A percentile compares a stretch with the other conserved stretches of the same genome.
Conservation (phyloP, 1,284 basidiomycete species). For the Cutaneotrichosporon cyanovorans region DNA sequence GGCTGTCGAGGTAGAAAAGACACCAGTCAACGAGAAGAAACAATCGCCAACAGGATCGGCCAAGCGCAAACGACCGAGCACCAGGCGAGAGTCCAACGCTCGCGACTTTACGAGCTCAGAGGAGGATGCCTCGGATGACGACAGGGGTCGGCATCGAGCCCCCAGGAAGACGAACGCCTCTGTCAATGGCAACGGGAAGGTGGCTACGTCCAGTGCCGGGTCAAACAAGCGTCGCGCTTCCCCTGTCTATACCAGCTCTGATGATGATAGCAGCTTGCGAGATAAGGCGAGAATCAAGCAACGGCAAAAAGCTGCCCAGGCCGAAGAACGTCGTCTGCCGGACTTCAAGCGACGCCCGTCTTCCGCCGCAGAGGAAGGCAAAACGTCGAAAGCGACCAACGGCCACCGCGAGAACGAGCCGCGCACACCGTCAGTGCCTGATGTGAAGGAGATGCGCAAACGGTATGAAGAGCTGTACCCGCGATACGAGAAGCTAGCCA, state of each 20-base stretch:
- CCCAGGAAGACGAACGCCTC: not conserved
- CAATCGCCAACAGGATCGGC: not conserved
- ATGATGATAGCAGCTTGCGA: conserved; percentile 1
- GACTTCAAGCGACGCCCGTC: conserved; percentile 3
- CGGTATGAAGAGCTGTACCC: conserved; percentile 38
- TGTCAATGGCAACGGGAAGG: conserved; percentile 7
- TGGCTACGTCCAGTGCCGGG: not conserved
- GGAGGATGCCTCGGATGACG: conserved; percentile 11
- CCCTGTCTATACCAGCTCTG: conserved; percentile 5
- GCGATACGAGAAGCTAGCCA: conserved; percentile 28
- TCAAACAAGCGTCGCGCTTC: conserved; percentile 1
- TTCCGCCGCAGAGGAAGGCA: not conserved
- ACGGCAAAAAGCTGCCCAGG: not conserved
- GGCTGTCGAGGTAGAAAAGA: too few species aligned
- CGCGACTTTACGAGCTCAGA: conserved; percentile 17
- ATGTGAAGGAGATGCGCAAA: conserved; percentile 20
- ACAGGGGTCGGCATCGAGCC: conserved; percentile 1
- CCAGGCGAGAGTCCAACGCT: not conserved
- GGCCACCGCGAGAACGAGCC: conserved; percentile 1
- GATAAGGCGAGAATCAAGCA: not conserved
- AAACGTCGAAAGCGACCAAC: not conserved
- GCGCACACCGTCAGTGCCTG: not conserved
- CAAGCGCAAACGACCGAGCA: too few species aligned
- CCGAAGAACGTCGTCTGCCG: conserved; percentile 1
- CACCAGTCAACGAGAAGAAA: not conserved